Base-by-base conservation (phyloP, 2,329 filamentous ascomycete genomes). In the Paracoccidioides lutzii region DNA sequence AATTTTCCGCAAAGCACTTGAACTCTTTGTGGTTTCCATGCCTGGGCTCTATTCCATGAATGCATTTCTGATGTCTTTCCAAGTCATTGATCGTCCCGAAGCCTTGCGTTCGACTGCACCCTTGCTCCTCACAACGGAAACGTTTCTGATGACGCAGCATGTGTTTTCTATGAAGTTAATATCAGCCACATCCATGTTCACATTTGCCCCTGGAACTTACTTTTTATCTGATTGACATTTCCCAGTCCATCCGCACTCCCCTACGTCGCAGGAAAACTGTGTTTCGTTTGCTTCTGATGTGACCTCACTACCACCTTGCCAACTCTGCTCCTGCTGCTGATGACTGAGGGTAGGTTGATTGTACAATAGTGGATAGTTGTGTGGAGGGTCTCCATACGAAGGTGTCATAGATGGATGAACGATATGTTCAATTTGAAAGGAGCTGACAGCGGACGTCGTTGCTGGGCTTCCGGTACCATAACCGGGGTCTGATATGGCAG, bases 51-150 rank as follows among this genome's bases (percentile, higher is more conserved):
- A 77, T 72, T 30, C 71, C 73, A 45, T 50, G 45, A 32, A 14
- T 5, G 37, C 50, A 42, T 9, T 15, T 50, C 42, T 22, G 44
- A 67, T 95, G 90, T 53, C 90, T 78, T n/a, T 85, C 80, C 10
- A 91, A 80, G 63, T 95, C 90, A 66, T 94, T 95, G 15, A 74
- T 69, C 0, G 88, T 94, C 15, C 84, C 83, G 63, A 95, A 95
- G 0, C 88, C 88, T 58, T 80, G 75, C 5, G 68, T 72, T n/a
- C 82, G 77, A 33, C 64, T 60, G 67, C 89, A 94, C 3, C 73
- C 72, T 0, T 67, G 60, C 28, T 80, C 69, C 2, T 75, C 63
- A 65, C 90, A 95, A 55, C 70, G 77, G 66, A 79, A 81, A 0
- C 82, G 80, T 61, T 85, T 90, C 1, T 72, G 75, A 67, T 95